phyloP scores from a whole-genome alignment of 192 early-diverging fungal genomes.

The Coemansia sp. region DNA sequence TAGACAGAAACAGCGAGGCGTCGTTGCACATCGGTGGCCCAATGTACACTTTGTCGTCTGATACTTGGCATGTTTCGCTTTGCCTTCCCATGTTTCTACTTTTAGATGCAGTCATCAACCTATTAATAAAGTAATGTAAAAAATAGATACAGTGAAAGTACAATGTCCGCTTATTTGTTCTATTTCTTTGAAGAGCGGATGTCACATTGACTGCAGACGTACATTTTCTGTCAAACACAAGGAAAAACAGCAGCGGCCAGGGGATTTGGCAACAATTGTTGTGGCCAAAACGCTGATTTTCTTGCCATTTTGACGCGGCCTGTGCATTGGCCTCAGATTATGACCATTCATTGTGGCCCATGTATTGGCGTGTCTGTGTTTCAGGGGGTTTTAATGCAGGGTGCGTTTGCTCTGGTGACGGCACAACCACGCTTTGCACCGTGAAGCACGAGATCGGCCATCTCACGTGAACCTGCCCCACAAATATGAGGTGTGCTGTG shows the following conservation, averaged over 20 bases:
- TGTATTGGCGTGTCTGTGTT: slow-evolving; percentile 1
- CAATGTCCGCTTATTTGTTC: background rate
- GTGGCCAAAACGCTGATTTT: background rate
- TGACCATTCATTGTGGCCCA: background rate
- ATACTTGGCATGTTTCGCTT: background rate
- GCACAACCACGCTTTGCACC: background rate
- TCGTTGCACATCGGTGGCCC: slow-evolving; percentile 1
- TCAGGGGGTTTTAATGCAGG: slow-evolving; percentile 7
- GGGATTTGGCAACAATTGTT: background rate
- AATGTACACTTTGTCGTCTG: background rate
- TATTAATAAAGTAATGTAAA: slow-evolving; percentile 1
- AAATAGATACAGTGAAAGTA: background rate
- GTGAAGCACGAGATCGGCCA: slow-evolving; percentile 8
- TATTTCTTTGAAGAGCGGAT: slow-evolving; percentile 11
- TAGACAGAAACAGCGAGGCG: slow-evolving; percentile 4
- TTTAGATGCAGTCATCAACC: slow-evolving; percentile 2
- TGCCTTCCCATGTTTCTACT: background rate
- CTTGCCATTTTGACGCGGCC: background rate
- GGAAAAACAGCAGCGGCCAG: slow-evolving; percentile 2
- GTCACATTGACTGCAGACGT: background rate
- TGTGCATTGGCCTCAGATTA: slow-evolving; percentile 7
- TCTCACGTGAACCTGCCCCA: slow-evolving; percentile 26
- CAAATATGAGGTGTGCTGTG: slow-evolving; percentile 7
- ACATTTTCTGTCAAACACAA: background rate
- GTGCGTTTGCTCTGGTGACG: background rate